phyloP scores from a whole-genome alignment of 2,329 filamentous ascomycete species.

The Phoma herbarum region DNA sequence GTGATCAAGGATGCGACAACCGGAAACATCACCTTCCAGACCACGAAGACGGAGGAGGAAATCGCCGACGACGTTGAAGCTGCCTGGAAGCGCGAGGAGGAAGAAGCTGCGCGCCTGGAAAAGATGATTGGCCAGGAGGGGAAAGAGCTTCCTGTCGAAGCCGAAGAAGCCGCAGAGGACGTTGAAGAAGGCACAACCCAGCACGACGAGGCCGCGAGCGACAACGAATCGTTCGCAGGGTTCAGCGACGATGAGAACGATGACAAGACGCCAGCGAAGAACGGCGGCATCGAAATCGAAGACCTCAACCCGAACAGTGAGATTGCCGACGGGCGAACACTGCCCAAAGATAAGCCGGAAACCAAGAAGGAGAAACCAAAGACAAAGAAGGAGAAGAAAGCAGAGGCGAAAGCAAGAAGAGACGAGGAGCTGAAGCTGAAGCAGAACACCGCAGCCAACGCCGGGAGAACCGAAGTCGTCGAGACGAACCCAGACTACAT shows the following conservation, averaged over 20 bases:
- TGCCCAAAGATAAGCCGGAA: slow-evolving; percentile 23
- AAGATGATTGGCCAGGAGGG: slow-evolving; percentile 33
- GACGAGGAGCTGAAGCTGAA: slow-evolving; percentile 26
- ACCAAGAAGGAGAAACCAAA: slow-evolving; percentile 22
- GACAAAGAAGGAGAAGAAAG: slow-evolving; percentile 28
- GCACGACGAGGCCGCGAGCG: slow-evolving; percentile 54
- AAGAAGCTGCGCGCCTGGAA: slow-evolving; percentile 33
- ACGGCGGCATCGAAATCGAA: slow-evolving; percentile 18
- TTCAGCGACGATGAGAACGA: slow-evolving; percentile 34
- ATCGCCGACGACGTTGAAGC: slow-evolving; percentile 34
- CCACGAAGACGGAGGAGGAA: slow-evolving; percentile 42
- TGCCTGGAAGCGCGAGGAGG: slow-evolving; percentile 33
- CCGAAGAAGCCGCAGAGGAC: slow-evolving; percentile 14
- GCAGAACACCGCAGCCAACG: slow-evolving; percentile 22
- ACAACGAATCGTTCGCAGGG: slow-evolving; percentile 44
- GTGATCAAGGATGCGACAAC: slow-evolving; percentile 69
- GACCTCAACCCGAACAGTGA: slow-evolving; percentile 33
- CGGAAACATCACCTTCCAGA: slow-evolving; percentile 57
- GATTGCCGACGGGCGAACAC: slow-evolving; percentile 23
- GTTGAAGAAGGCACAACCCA: slow-evolving; percentile 20
- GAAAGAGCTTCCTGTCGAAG: slow-evolving; percentile 19
- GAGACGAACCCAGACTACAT: slow-evolving; percentile 29
- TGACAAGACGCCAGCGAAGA: slow-evolving; percentile 24
- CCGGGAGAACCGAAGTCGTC: slow-evolving; percentile 8
- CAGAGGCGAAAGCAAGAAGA: slow-evolving; percentile 30